Evolutionary conservation across 2,329 filamentous ascomycete species (phyloP).

Genomic region (Nemania sp.): DNA sequence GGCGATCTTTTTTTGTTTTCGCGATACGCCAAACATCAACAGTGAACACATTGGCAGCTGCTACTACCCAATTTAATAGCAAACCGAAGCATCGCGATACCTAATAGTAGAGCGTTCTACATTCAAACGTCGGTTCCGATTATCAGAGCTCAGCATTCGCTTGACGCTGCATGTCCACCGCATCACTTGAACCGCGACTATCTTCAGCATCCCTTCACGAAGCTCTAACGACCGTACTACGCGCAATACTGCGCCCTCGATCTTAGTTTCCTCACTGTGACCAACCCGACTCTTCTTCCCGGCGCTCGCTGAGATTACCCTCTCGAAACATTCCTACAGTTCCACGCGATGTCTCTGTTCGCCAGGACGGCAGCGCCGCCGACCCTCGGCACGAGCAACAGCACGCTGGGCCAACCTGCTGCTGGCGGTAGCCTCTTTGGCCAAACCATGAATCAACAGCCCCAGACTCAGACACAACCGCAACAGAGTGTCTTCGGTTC

Average conservation of each 20-base stretch:
- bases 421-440: slow-evolving; percentile 46
- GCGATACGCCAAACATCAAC: slow-evolving; percentile 4
- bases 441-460: slow-evolving; percentile 44
- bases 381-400: slow-evolving; percentile 31
- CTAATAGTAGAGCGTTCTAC: not conserved
- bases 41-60: not conserved
- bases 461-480: slow-evolving; percentile 39
- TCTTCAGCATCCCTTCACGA: not conserved
- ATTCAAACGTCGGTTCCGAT: not conserved
- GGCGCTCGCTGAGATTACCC: not conserved
- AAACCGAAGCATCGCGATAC: slow-evolving; percentile 8
- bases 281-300: not conserved
- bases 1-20: slow-evolving; percentile 24
- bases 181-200: not conserved
- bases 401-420: slow-evolving; percentile 28
- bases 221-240: not conserved
- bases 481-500: slow-evolving; percentile 30
- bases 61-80: not conserved
- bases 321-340: not conserved
- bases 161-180: not conserved
- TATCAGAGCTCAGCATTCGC: not conserved
- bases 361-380: slow-evolving; percentile 27
- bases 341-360: slow-evolving; percentile 34
- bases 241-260: not conserved
- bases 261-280: not conserved